phyloP scores from a whole-genome alignment of 1,139 yeast genomes.

The Suhomyces bokatorum region DNA sequence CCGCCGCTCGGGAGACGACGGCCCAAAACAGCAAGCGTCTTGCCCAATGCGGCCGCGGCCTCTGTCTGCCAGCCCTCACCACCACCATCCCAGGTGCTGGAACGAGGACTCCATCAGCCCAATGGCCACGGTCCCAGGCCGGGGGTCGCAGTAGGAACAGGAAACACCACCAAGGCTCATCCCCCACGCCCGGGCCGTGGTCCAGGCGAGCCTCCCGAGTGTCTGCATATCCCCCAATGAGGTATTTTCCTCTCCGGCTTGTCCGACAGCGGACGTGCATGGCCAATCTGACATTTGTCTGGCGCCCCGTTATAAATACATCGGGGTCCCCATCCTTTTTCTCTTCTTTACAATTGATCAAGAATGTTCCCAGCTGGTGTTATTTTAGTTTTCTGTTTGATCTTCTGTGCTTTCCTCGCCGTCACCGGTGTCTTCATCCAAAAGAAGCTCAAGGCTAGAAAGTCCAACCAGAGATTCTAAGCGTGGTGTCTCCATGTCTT shows the following conservation, averaged over 20 bases:
- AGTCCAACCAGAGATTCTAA: conserved; percentile 52
- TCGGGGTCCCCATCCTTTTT: conserved; percentile 4
- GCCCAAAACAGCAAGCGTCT: conserved; percentile 11
- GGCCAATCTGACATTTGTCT: conserved; percentile 10
- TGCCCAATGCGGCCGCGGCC: conserved; percentile 10
- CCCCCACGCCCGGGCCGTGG: not conserved
- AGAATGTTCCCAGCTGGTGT: conserved; percentile 54
- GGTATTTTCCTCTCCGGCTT: conserved; percentile 12
- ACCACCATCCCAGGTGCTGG: not conserved
- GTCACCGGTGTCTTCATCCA: conserved; percentile 36
- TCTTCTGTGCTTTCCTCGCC: conserved; percentile 44
- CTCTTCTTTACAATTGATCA: conserved; percentile 14
- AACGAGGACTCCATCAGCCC: not conserved
- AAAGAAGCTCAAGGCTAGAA: conserved; percentile 44
- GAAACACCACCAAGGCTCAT: no score
- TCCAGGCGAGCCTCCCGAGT: not conserved
- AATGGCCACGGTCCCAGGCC: no score
- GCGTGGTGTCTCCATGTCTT: conserved; percentile 2
- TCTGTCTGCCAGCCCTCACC: not conserved
- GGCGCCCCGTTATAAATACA: conserved; percentile 12
- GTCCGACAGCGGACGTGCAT: conserved; percentile 12
- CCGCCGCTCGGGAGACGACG: conserved; percentile 2
- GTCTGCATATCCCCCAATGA: conserved; percentile 12
- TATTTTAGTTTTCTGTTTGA: conserved; percentile 50
- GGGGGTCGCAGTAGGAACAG: no score